These are phyloP conservation scores for Closterium sp. DNA, from an alignment of 139 green algal species.

Conservation along the genomic window DNA sequence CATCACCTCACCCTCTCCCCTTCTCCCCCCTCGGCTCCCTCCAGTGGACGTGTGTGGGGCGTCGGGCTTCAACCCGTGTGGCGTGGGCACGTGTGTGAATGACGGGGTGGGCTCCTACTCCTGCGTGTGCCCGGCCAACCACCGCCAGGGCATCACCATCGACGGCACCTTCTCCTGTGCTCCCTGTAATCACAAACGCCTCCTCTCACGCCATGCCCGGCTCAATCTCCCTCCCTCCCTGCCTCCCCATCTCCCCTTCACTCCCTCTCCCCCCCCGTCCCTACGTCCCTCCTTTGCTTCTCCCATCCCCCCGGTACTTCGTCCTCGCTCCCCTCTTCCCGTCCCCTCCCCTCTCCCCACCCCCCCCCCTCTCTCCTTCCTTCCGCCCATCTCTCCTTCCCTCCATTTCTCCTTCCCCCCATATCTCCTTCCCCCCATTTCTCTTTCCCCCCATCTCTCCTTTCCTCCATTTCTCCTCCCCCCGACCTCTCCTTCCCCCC, in stretches of 20 bases:
- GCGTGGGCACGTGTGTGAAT: neutral
- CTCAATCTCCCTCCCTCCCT: neutral
- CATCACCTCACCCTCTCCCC: too few species aligned
- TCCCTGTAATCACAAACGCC: neutral
- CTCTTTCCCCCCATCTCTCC: too few species aligned
- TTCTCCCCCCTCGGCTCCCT: neutral
- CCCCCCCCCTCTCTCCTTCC: neutral
- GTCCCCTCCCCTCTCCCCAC: neutral
- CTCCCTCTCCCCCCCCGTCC: neutral
- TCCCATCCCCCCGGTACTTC: neutral
- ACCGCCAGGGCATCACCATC: neutral
- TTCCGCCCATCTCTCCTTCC: neutral
- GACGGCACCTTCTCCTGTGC: neutral
- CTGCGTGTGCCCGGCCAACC: neutral
- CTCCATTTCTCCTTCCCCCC: too few species aligned
- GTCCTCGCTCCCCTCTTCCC: too few species aligned
- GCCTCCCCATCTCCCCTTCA: too few species aligned
- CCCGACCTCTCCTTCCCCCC: too few species aligned
- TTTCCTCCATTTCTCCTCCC: too few species aligned
- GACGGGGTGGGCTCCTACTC: neutral
- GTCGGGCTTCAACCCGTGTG: neutral
- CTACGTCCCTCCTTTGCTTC: neutral
- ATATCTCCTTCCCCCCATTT: too few species aligned
- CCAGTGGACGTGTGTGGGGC: neutral
- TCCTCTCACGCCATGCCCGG: neutral